These are phyloP conservation scores for Trichoderma sp. DNA, from an alignment of 2,329 filamentous ascomycete species.

Conservation along the genomic window DNA sequence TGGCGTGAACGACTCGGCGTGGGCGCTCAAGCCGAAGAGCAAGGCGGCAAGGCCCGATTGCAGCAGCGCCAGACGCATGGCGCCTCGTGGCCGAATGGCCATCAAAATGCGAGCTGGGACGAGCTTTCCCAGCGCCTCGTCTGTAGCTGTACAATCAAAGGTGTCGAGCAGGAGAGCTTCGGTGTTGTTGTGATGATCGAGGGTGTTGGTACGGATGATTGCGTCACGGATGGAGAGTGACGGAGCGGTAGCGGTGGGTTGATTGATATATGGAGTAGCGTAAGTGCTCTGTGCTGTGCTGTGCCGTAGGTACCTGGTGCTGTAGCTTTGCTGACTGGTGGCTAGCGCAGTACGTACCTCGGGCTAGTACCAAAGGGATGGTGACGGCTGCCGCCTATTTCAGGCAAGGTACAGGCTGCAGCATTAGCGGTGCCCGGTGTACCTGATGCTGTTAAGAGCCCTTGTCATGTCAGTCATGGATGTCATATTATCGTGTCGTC, in stretches of 20 bases:
- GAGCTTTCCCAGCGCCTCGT: conserved; percentile 2
- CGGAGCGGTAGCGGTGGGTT: background rate
- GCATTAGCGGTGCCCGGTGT: background rate
- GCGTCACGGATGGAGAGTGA: conserved; percentile 14
- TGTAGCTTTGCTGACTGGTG: background rate
- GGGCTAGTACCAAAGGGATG: background rate
- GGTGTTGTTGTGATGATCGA: background rate
- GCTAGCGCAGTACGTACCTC: background rate
- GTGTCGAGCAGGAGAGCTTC: background rate
- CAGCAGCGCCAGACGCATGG: conserved; percentile 23
- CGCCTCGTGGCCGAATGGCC: conserved; percentile 8
- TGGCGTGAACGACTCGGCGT: conserved; percentile 42
- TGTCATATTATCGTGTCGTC: background rate
- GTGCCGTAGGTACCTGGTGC: background rate
- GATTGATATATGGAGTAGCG: background rate
- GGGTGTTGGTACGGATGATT: conserved; percentile 7
- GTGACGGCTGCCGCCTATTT: background rate
- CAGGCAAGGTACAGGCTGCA: conserved; percentile 4
- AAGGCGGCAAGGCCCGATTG: conserved; percentile 34
- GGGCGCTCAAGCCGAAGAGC: conserved; percentile 30
- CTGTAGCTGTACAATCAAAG: background rate
- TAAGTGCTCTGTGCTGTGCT: background rate
- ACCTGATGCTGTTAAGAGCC: background rate
- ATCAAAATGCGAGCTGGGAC: background rate
- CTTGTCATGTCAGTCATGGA: background rate